These are phyloP conservation scores for Oropetium thomaeum DNA, from an alignment of 176 grass and related monocot genomes.

Conservation along the genomic window DNA sequence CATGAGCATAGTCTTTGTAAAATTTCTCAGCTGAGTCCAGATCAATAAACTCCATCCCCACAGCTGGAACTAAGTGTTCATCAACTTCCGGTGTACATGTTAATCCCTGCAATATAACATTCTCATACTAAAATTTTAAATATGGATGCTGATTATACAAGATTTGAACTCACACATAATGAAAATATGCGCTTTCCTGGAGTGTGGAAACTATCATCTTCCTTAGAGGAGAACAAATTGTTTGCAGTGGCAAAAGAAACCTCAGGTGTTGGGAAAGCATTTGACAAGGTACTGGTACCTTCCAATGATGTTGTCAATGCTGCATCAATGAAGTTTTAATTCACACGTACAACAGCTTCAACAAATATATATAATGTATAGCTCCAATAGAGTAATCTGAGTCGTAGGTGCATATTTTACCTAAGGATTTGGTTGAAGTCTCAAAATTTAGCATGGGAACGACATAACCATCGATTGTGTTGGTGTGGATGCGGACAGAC, in stretches of 20 bases:
- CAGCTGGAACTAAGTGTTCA: not conserved
- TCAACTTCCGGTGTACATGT: not conserved
- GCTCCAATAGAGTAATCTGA: no score
- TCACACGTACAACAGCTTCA: not conserved
- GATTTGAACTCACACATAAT: not conserved
- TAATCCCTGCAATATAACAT: not conserved
- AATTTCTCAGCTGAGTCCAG: not conserved
- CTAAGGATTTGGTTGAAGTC: no score
- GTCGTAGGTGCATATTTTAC: no score
- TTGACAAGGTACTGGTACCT: not conserved
- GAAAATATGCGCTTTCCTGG: not conserved
- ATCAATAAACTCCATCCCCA: not conserved
- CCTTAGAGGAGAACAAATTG: not conserved
- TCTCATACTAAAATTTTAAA: not conserved
- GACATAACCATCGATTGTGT: no score
- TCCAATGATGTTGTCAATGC: not conserved
- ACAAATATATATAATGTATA: not conserved
- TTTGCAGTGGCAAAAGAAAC: not conserved
- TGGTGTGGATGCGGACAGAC: no score
- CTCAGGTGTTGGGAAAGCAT: not conserved
- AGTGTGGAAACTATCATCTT: not conserved
- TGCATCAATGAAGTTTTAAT: not conserved
- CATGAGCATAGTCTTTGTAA: no score
- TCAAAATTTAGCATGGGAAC: no score
- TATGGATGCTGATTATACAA: not conserved